Evolutionary conservation across 2,329 filamentous ascomycete species (phyloP).

Genomic region (Akanthomyces muscarius): DNA sequence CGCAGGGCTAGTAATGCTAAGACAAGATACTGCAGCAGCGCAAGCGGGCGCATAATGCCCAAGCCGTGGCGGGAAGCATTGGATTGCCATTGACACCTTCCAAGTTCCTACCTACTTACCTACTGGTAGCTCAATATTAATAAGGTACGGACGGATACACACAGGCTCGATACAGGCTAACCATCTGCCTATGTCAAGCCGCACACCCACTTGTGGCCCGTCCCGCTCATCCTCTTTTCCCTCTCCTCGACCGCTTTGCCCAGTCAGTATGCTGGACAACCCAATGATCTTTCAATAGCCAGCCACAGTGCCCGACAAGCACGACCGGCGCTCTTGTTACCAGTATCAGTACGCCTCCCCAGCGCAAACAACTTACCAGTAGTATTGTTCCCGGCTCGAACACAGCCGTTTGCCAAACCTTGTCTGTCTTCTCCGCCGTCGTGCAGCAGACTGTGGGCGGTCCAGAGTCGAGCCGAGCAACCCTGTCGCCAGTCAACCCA

Average conservation of each 20-base stretch:
- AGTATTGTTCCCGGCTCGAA: neutral
- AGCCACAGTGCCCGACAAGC: neutral
- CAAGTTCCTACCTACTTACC: neutral
- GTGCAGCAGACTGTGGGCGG: neutral
- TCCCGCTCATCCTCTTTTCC: conserved; percentile 1
- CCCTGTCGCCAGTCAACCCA: too few species aligned
- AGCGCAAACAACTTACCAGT: neutral
- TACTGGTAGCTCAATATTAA: neutral
- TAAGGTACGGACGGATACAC: neutral
- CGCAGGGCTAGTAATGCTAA: neutral
- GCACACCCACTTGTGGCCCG: neutral
- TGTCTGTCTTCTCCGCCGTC: conserved; percentile 1
- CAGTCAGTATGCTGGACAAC: neutral
- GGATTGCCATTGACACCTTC: neutral
- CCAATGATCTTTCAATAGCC: neutral
- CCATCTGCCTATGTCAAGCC: neutral
- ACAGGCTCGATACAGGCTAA: too few species aligned
- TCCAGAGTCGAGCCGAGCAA: neutral
- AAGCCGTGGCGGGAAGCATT: neutral
- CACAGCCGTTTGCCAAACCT: neutral
- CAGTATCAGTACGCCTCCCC: neutral
- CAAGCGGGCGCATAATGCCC: neutral
- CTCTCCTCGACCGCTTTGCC: neutral
- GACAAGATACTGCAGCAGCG: neutral
- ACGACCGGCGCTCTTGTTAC: neutral